Evolutionary conservation across 768 basidiomycete genomes (phyloP), one percentile per base, ranked within the genome.

Genomic region (Chiua virens): DNA sequence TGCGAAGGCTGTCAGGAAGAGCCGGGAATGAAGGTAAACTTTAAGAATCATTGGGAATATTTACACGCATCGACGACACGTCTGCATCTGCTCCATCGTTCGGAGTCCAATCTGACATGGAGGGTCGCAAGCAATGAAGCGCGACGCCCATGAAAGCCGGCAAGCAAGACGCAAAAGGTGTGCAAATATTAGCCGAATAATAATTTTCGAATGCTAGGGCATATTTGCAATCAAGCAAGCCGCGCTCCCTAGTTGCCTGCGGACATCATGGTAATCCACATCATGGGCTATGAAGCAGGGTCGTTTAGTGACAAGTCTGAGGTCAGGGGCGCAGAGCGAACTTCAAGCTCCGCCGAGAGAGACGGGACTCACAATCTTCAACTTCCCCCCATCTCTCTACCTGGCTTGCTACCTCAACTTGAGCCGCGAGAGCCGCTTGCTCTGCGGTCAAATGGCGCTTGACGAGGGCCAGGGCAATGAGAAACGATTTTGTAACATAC

Each of bases 341-440:
- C 41, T 63, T 45, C 30, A 49, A 44, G 41, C 38, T 44, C 47
- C 51, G 30, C 39, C 37, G 30, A 45, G 14, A 45, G 22, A 6
- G 30, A 25, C 18, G 20, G 40, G 27, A 77, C 97, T 77, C 63
- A 98, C 96, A 92, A 68, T 98, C 97, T 75, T 98, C 97, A 0
- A 99, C 97, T 72, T 98, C 96, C n/a, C 97, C 97, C 97, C 97
- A 99, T 43, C 86, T 79, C 69, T 95, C 84, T 53, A 98, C 98
- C 73, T 98, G 96, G 66, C 92, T 95, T 55, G 85, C 78, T 0
- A 99, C 96, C 71, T 99, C 97, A 8, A 96, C 95, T 46, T 88
- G 87, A 8, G 92, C 81, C 0, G 91, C 92, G 44, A 83, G 69
- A 3, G 94, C 82, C 9, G 96, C 95, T 63, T 92, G 75, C 61